Conservation (phyloP, 2,329 filamentous ascomycete genomes). For the Penicillium italicum region DNA sequence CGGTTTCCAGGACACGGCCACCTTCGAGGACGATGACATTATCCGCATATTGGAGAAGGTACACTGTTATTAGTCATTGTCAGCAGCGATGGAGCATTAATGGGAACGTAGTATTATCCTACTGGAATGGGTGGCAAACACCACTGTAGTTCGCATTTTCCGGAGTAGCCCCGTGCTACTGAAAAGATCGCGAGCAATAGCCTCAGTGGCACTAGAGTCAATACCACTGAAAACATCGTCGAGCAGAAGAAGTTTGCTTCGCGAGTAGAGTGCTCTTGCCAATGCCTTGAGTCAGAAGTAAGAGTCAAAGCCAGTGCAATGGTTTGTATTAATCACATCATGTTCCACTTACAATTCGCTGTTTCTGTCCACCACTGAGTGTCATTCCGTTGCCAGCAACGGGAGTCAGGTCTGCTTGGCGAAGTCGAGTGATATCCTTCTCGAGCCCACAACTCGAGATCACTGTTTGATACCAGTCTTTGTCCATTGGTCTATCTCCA, state of each 20-base stretch:
- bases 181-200: not conserved
- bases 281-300: not conserved
- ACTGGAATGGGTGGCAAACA: not conserved
- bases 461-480: not conserved
- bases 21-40: not conserved
- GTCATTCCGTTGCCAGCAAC: not conserved
- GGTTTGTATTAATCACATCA: not conserved
- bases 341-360: not conserved
- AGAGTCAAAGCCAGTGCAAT: not conserved
- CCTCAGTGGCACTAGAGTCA: not conserved
- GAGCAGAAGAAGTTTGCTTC: not conserved
- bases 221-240: not conserved
- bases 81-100: not conserved
- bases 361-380: not conserved
- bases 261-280: not conserved
- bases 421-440: not conserved
- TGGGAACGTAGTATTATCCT: not conserved
- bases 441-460: not conserved
- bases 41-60: not conserved
- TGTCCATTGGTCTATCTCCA: not conserved
- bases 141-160: not conserved
- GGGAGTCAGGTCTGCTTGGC: not conserved
- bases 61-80: not conserved
- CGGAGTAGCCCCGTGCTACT: not conserved
- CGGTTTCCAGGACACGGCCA: not conserved